Conservation (phyloP, 495 filamentous ascomycete species). For the Talaromyces ruber region DNA sequence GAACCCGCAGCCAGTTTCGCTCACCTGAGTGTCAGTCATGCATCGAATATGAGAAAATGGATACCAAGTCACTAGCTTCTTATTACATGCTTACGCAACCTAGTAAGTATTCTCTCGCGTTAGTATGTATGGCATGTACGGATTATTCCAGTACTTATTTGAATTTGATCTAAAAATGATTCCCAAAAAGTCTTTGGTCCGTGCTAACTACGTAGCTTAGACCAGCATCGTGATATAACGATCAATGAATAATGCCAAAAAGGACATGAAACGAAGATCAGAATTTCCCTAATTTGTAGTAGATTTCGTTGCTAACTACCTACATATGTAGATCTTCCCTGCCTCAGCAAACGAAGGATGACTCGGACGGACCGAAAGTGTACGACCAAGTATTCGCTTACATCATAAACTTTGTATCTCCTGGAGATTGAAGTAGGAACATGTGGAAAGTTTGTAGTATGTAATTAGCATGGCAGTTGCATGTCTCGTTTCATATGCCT, state of each 20-base stretch:
- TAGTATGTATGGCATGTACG: not conserved
- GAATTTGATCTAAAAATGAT: not conserved
- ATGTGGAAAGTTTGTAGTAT: not conserved
- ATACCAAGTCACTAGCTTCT: not conserved
- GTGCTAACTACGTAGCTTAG: not conserved
- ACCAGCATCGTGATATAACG: not conserved
- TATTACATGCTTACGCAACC: not conserved
- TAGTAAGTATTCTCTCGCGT: not conserved
- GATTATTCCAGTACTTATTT: not conserved
- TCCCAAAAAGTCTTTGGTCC: not conserved
- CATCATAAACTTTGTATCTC: not conserved
- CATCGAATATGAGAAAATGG: not conserved
- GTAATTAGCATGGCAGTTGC: not conserved
- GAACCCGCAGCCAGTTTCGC: slow-evolving; percentile 1
- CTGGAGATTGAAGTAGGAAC: not conserved
- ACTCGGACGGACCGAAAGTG: not conserved
- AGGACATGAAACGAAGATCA: not conserved
- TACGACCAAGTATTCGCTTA: not conserved
- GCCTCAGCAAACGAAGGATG: not conserved
- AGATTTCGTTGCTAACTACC: not conserved
- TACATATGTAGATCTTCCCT: not conserved
- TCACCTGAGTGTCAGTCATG: slow-evolving; percentile 4
- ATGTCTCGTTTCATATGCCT: not conserved
- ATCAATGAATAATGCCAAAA: not conserved
- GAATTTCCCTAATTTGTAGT: not conserved